A percentile compares a stretch with the other conserved stretches of the same genome.
Conservation (phyloP, 2,329 filamentous ascomycete genomes). For the Penicillium sp. region DNA sequence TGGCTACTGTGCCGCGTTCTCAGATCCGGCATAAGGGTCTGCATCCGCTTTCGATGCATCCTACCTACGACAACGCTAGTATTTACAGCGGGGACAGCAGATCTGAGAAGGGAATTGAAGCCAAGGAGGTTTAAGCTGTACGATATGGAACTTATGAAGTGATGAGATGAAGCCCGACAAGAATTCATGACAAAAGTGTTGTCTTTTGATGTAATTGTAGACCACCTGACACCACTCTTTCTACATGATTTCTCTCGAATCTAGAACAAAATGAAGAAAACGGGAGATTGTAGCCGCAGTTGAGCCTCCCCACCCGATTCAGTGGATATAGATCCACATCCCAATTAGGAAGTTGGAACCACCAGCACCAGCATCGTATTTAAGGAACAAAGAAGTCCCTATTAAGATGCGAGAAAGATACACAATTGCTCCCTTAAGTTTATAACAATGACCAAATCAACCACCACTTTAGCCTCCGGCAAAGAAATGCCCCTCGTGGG, state of each 20-base stretch:
- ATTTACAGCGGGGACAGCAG: slow-evolving; percentile 14
- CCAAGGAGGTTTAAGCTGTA: slow-evolving; percentile 2
- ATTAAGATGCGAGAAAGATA: neutral
- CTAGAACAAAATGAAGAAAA: no score
- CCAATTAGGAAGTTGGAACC: neutral
- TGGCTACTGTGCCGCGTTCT: slow-evolving; percentile 10
- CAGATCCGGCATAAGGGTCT: slow-evolving; percentile 18
- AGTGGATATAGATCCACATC: neutral
- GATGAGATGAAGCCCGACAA: neutral
- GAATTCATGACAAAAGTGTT: neutral
- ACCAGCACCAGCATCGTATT: neutral
- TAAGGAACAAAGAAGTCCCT: neutral
- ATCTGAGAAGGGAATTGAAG: neutral
- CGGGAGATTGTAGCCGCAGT: neutral
- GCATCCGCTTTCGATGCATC: slow-evolving; percentile 26
- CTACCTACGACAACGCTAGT: slow-evolving; percentile 11
- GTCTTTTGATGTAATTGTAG: no score
- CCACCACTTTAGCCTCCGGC: slow-evolving; percentile 11
- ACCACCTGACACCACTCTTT: no score
- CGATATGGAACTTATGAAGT: neutral
- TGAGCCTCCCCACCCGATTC: neutral
- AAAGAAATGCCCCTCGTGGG: slow-evolving; percentile 17
- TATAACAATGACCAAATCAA: slow-evolving; percentile 5
- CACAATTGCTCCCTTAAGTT: neutral
- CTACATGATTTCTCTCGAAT: no score